A percentile compares a stretch with the other conserved stretches of the same genome.
phyloP scores from a whole-genome alignment of 345 rosid genomes.

The Murraya paniculata region DNA sequence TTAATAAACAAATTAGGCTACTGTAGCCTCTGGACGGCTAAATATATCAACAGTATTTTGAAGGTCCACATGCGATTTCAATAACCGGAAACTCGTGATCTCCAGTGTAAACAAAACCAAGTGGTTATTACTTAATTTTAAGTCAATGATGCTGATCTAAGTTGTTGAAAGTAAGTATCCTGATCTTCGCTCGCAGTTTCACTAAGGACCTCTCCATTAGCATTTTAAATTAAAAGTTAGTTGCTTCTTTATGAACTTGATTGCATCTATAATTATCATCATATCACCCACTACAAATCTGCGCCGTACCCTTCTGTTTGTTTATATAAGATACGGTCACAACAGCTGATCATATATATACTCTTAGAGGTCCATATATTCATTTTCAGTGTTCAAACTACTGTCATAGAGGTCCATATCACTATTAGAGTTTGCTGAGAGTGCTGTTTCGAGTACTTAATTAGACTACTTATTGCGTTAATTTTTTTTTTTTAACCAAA shows the following conservation, averaged over 20 bases:
- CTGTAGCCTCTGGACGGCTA: neutral
- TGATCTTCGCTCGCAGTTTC: neutral
- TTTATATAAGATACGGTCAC: neutral
- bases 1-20: neutral
- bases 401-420: no score
- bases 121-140: neutral
- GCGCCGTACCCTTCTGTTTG: neutral
- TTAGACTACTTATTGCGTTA: no score
- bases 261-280: neutral
- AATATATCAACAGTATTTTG: neutral
- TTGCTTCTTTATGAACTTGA: neutral
- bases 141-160: constrained; percentile 6
- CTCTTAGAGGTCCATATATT: neutral
- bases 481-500: no score
- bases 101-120: neutral
- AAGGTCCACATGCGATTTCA: neutral
- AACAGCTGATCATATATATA: neutral
- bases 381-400: neutral
- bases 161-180: neutral
- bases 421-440: no score
- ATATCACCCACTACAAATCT: neutral
- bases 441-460: no score
- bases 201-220: neutral
- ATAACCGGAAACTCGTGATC: neutral
- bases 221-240: neutral